These are phyloP conservation scores for Calonectria hawksworthii DNA, from an alignment of 2,329 filamentous ascomycete species.

Conservation along the genomic window DNA sequence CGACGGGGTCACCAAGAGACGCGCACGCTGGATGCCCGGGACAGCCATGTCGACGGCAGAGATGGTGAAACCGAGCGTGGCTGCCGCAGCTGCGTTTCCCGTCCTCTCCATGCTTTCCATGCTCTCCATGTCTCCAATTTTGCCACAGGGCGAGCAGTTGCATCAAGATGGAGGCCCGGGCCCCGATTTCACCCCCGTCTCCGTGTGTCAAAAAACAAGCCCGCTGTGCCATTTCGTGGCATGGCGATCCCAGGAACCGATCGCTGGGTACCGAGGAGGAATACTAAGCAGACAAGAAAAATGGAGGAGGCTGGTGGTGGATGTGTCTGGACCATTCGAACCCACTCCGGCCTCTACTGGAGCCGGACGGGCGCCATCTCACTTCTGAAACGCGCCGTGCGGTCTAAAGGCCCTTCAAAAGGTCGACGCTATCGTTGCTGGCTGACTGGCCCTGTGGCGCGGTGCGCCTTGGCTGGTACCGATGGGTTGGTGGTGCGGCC, in stretches of 20 bases:
- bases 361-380: constrained; percentile 36
- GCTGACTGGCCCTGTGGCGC: background rate
- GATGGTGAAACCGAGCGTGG: background rate
- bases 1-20: background rate
- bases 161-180: background rate
- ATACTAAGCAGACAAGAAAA: background rate
- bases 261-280: constrained; percentile 3
- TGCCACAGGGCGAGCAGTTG: background rate
- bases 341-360: background rate
- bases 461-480: background rate
- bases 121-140: background rate
- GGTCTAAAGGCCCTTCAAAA: background rate
- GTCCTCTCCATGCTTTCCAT: background rate
- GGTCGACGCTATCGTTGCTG: background rate
- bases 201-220: background rate
- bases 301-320: constrained; percentile 27
- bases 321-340: constrained; percentile 16
- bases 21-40: background rate
- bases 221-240: constrained; percentile 1
- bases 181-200: background rate
- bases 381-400: constrained; percentile 44
- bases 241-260: constrained; percentile 8
- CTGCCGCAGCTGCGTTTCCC: background rate
- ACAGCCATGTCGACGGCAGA: background rate
- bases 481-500: constrained; percentile 12